phyloP scores from a whole-genome alignment of 2,329 filamentous ascomycete genomes.

The Helminthosporium solani region DNA sequence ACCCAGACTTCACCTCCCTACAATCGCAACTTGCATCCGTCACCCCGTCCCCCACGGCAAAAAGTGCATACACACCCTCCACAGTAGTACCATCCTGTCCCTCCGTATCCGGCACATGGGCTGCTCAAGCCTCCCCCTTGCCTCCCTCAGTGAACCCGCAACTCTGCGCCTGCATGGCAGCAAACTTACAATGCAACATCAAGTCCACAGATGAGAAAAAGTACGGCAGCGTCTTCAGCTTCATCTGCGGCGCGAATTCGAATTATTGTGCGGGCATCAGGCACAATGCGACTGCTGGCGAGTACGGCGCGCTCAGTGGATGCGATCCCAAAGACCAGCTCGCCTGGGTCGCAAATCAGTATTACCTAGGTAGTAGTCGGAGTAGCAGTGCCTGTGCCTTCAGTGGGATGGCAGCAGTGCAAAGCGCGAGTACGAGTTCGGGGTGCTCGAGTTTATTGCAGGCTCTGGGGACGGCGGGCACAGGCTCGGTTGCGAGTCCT shows the following conservation, averaged over 20 bases:
- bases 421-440: conserved; percentile 49
- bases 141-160: conserved; percentile 77
- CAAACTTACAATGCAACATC: conserved; percentile 69
- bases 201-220: conserved; percentile 58
- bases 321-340: conserved; percentile 71
- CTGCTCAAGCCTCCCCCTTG: conserved; percentile 64
- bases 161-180: conserved; percentile 84
- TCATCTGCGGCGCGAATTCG: conserved; percentile 62
- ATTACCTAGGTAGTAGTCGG: conserved; percentile 57
- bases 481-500: conserved; percentile 50
- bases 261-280: conserved; percentile 66
- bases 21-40: conserved; percentile 67
- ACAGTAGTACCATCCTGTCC: conserved; percentile 76
- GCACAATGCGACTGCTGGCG: conserved; percentile 65
- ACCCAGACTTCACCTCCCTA: conserved; percentile 71
- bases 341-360: conserved; percentile 70
- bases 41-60: conserved; percentile 64
- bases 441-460: conserved; percentile 61
- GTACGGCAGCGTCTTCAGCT: conserved; percentile 69
- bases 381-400: conserved; percentile 66
- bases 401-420: conserved; percentile 61
- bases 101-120: conserved; percentile 63
- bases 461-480: conserved; percentile 62
- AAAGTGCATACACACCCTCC: conserved; percentile 66
- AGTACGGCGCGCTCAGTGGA: conserved; percentile 75